Evolutionary conservation across 495 filamentous ascomycete species (phyloP).

Genomic region (Aspergillus diversus): DNA sequence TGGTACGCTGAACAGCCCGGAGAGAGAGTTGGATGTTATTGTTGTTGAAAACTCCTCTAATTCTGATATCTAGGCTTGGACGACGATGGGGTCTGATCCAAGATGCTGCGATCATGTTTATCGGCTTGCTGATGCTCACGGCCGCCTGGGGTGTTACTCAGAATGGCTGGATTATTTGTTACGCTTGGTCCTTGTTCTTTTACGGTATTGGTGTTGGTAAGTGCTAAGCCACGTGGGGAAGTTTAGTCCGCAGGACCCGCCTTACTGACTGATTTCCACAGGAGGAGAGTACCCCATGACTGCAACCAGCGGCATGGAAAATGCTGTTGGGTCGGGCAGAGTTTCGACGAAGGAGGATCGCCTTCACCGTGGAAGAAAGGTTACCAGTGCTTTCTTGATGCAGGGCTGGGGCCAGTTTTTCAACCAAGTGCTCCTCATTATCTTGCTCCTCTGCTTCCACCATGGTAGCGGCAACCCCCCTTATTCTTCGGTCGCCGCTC

Average conservation of each 20-base stretch:
- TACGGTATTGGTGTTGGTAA: conserved; percentile 85
- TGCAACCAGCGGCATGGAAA: conserved; percentile 93
- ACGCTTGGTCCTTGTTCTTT: conserved; percentile 87
- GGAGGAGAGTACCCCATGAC: conserved; percentile 92
- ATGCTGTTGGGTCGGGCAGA: conserved; percentile 79
- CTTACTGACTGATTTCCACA: conserved; percentile 26
- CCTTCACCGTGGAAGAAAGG: conserved; percentile 89
- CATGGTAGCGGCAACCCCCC: conserved; percentile 70
- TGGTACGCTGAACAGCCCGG: conserved; percentile 43
- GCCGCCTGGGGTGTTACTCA: conserved; percentile 81
- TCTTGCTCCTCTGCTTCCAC: conserved; percentile 81
- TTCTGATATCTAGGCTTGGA: conserved; percentile 59
- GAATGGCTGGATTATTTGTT: conserved; percentile 92
- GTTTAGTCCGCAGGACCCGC: neutral
- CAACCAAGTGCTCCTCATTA: conserved; percentile 84
- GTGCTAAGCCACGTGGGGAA: conserved; percentile 13
- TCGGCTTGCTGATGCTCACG: conserved; percentile 84
- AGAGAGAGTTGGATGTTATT: neutral
- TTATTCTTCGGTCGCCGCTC: conserved; percentile 69
- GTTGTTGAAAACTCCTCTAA: conserved; percentile 11
- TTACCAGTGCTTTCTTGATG: conserved; percentile 93
- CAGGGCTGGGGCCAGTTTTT: conserved; percentile 94
- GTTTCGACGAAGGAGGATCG: conserved; percentile 88
- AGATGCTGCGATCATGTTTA: conserved; percentile 89
- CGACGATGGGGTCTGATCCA: conserved; percentile 92